Evolutionary conservation across 495 filamentous ascomycete species (phyloP).

Genomic region (Penicillium nucicola): DNA sequence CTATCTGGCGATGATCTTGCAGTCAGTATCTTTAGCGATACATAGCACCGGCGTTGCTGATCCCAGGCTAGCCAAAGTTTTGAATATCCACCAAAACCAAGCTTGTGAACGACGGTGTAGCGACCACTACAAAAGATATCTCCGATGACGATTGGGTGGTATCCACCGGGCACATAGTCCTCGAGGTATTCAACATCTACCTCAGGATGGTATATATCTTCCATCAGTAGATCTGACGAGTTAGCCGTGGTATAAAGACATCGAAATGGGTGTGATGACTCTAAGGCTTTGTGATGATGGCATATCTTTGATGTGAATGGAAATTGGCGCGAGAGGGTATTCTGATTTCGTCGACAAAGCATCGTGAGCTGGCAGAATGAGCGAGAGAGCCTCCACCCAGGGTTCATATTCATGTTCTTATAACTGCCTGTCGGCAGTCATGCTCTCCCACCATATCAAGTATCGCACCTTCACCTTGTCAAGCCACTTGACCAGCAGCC

Average conservation of each 20-base stretch:
- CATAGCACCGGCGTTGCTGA: constrained; percentile 14
- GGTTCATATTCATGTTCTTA: not conserved
- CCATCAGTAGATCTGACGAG: constrained; percentile 1
- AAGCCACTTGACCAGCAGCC: too few relatives aligned
- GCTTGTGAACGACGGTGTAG: constrained; percentile 80
- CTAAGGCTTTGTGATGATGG: not conserved
- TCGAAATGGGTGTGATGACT: not conserved
- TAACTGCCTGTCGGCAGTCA: too few relatives aligned
- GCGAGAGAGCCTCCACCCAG: not conserved
- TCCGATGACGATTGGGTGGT: constrained; percentile 77
- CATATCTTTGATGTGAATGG: not conserved
- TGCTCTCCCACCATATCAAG: too few relatives aligned
- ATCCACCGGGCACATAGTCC: constrained; percentile 56
- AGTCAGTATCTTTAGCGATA: constrained; percentile 23
- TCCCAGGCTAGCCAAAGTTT: constrained; percentile 69
- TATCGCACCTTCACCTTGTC: too few relatives aligned
- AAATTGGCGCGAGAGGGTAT: not conserved
- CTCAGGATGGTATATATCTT: constrained; percentile 16
- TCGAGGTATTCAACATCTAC: constrained; percentile 19
- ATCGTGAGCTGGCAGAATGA: not conserved
- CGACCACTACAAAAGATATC: constrained; percentile 82
- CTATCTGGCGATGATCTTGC: constrained; percentile 12
- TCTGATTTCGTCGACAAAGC: not conserved
- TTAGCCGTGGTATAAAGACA: not conserved
- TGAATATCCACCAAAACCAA: constrained; percentile 85